Base-by-base conservation (phyloP, 345 rosid genomes). In the Ricinus communis region DNA sequence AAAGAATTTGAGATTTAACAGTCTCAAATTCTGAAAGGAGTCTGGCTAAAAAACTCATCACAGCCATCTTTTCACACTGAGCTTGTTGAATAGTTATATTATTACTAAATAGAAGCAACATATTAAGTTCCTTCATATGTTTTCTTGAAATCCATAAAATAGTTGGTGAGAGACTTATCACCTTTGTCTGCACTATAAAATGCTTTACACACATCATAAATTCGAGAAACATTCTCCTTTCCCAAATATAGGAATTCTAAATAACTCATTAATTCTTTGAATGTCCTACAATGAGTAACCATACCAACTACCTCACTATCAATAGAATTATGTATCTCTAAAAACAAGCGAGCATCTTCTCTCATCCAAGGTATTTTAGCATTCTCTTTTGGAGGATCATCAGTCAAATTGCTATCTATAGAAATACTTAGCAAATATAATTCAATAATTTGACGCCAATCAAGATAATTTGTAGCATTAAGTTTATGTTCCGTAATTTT, bases 91-190 rank as follows among this genome's bases (percentile, higher is more conserved):
- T 24, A 0, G 2, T 66, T 5, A 66, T 13, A 28, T 66, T 8
- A 9, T 57, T 1, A 66, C 57, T 66, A 16, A 66, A 66, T 21
- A 51, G 58, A 1, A 66, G 9, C 0, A 66, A 13, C 16, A 33
- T 28, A 5, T 66, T 66, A 1, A 66, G 43, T 66, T 66, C 70
- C n/a, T 14, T 18, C 70, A 31, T 66, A 64, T 5, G 33, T 64
- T 31, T 66, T 49, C 57, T 66, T 49, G 19, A 40, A 64, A 10
- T 64, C 52, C 30, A 45, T 43, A 27, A 56, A n/a, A 25, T 56
- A 27, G 14, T 30, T 33, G 31, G 14, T 8, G 30, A 63, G 51
- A 38, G 51, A 21, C 2, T 8, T 22, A 25, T 24, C 12, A 4
- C 13, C 11, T 24, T 63, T 40, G 2, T 41, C 68, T 8, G 21